Evolutionary conservation across 2,329 filamentous ascomycete species (phyloP).

Genomic region (Fusarium tuaranense): DNA sequence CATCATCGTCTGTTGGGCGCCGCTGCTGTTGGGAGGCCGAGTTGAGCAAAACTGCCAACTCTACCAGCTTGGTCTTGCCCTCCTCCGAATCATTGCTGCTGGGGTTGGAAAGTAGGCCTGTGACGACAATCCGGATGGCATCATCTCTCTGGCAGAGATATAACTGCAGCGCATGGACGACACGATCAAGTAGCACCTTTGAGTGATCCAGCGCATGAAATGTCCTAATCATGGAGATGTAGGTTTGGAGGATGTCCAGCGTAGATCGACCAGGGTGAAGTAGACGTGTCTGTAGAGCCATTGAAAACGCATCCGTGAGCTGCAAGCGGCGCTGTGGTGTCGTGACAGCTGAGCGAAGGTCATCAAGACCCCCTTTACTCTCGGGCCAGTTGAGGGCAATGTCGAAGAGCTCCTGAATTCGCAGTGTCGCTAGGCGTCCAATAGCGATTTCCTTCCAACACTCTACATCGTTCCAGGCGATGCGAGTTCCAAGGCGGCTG

Average conservation of each 20-base stretch:
- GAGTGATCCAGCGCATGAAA: conserved; percentile 82
- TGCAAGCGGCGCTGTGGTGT: conserved; percentile 76
- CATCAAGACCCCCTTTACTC: conserved; percentile 78
- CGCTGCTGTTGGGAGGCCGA: conserved; percentile 68
- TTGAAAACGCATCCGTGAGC: conserved; percentile 76
- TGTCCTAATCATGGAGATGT: conserved; percentile 82
- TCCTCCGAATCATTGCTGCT: conserved; percentile 62
- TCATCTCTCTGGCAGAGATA: conserved; percentile 83
- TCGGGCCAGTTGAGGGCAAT: conserved; percentile 82
- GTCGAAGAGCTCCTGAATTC: conserved; percentile 81
- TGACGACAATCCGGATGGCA: conserved; percentile 81
- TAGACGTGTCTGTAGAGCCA: conserved; percentile 72
- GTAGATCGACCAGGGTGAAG: conserved; percentile 83
- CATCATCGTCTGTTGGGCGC: conserved; percentile 70
- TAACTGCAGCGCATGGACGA: conserved; percentile 78
- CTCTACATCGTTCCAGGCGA: conserved; percentile 69
- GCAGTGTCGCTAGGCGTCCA: conserved; percentile 74
- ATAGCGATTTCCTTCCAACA: conserved; percentile 79
- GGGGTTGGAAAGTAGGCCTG: conserved; percentile 75
- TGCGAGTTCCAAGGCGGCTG: conserved; percentile 56
- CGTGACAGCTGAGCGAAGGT: conserved; percentile 77
- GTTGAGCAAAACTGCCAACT: conserved; percentile 75
- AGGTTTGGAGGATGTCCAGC: conserved; percentile 79
- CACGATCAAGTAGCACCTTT: conserved; percentile 80
- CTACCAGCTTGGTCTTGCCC: conserved; percentile 67